These are phyloP conservation scores for Gossypium stocksii DNA, from an alignment of 345 rosid species.

Conservation along the genomic window DNA sequence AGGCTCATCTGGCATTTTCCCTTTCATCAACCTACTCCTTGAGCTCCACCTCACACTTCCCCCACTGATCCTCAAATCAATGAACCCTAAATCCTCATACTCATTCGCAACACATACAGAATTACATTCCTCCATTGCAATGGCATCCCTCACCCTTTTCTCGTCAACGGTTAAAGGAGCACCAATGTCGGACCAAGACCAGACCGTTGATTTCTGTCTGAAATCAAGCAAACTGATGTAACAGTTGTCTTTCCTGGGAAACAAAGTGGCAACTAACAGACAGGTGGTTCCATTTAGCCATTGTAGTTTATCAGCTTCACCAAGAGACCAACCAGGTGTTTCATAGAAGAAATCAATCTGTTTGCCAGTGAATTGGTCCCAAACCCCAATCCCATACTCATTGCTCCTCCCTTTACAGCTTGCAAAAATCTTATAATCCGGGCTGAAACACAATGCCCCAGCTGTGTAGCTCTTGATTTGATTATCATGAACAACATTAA, in stretches of 20 bases:
- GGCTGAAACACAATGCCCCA: conserved; percentile 73
- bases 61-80: conserved; percentile 64
- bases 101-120: conserved; percentile 91
- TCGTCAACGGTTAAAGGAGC: conserved; percentile 56
- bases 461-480: conserved; percentile 78
- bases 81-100: conserved; percentile 91
- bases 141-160: conserved; percentile 87
- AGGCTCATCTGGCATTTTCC: conserved; percentile 83
- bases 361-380: conserved; percentile 85
- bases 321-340: conserved; percentile 79
- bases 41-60: conserved; percentile 94
- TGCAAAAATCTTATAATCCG: conserved; percentile 60
- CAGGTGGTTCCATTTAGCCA: conserved; percentile 76
- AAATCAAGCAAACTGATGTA: conserved; percentile 90
- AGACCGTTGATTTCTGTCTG: conserved; percentile 73
- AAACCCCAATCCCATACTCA: conserved; percentile 93
- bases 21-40: conserved; percentile 78
- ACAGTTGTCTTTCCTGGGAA: conserved; percentile 93
- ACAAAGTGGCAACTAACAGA: conserved; percentile 82
- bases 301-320: conserved; percentile 91
- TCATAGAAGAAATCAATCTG: conserved; percentile 91
- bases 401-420: conserved; percentile 91
- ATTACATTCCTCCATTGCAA: conserved; percentile 80
- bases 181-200: conserved; percentile 92
- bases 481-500: conserved; percentile 66